Base-by-base conservation (phyloP, 805 yeast genomes). In the Metschnikowia aberdeeniae region DNA sequence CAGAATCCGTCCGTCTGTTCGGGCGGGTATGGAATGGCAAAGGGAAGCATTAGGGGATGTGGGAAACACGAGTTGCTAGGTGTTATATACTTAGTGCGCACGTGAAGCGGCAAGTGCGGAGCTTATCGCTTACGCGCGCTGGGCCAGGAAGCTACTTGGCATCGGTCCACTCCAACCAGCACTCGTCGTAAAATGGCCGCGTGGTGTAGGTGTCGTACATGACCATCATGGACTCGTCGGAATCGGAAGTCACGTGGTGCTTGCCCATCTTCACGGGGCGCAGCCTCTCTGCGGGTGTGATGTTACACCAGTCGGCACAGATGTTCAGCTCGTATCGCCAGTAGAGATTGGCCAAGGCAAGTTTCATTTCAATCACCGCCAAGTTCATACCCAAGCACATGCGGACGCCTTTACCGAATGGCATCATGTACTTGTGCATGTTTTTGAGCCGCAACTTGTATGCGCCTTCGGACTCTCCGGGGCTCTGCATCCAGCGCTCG, bases 301-400 rank as follows among this genome's bases (percentile, higher is more conserved):
- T 51, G 2, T 53, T 50, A 50, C 80, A 74, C 82, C 82, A 77
- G 36, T 70, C 67, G 1, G 54, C 29, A 40, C 74, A 66, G 7
- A 77, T 57, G 11, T 51, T 47, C 20, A 79, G 70, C 9, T 51
- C 43, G 51, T 58, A 79, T 40, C 76, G 69, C 71, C 77, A 74
- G 55, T 81, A 77, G 13, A 84, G 59, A 46, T 73, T 72, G 8
- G 81, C 77, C 26, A 80, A 56, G 10, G 76, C 73, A 35, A 81
- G 55, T 57, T 82, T 84, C 70, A 84, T 81, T 57, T 83, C 89
- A 34, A 77, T 76, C 14, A 77, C 61, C 0, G 89, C 89, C 34
- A 84, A 59, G 57, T 84, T 73, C 80, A 80, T 75, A 1, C 92
- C 90, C 43, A 83, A 65, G 56, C 92, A 84, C 89, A 83, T 82